Evolutionary conservation across 495 filamentous ascomycete genomes (phyloP).

Genomic region (Trichoderma gamsii): DNA sequence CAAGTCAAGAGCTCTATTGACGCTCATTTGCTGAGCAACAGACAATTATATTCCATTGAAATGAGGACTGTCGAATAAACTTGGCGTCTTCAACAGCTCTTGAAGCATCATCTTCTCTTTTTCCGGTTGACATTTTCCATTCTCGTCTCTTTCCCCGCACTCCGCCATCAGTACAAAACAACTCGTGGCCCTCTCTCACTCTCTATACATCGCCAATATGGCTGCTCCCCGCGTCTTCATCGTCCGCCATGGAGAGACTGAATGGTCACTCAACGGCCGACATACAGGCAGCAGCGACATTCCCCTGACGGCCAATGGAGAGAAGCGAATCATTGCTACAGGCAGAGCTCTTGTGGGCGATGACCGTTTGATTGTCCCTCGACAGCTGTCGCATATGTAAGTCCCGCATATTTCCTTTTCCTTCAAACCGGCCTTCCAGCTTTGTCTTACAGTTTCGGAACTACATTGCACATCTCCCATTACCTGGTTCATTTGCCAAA

Average conservation of each 20-base stretch:
- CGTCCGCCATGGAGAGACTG: slow-evolving; percentile 87
- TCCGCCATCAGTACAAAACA: neutral
- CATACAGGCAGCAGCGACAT: slow-evolving; percentile 88
- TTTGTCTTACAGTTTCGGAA: neutral
- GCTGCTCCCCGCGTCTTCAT: slow-evolving; percentile 80
- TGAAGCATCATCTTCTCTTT: neutral
- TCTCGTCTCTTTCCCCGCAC: neutral
- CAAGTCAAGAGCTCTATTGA: neutral
- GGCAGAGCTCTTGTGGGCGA: slow-evolving; percentile 76
- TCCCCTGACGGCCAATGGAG: slow-evolving; percentile 77
- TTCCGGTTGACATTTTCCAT: neutral
- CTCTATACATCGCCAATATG: slow-evolving; percentile 24
- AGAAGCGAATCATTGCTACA: slow-evolving; percentile 75
- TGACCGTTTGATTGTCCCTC: slow-evolving; percentile 80
- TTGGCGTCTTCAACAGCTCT: too few relatives aligned
- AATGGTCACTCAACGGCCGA: slow-evolving; percentile 90
- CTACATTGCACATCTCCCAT: too few relatives aligned
- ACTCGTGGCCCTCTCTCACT: too few relatives aligned
- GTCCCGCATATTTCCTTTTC: slow-evolving; percentile 21
- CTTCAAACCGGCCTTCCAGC: neutral
- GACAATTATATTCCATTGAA: too few relatives aligned
- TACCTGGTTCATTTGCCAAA: too few relatives aligned
- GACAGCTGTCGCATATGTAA: slow-evolving; percentile 68
- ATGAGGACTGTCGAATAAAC: too few relatives aligned
- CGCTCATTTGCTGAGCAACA: neutral